Evolutionary conservation across 1,284 basidiomycete species (phyloP), one percentile per base, ranked within the genome.

Genomic region (Cutaneotrichosporon sp.): DNA sequence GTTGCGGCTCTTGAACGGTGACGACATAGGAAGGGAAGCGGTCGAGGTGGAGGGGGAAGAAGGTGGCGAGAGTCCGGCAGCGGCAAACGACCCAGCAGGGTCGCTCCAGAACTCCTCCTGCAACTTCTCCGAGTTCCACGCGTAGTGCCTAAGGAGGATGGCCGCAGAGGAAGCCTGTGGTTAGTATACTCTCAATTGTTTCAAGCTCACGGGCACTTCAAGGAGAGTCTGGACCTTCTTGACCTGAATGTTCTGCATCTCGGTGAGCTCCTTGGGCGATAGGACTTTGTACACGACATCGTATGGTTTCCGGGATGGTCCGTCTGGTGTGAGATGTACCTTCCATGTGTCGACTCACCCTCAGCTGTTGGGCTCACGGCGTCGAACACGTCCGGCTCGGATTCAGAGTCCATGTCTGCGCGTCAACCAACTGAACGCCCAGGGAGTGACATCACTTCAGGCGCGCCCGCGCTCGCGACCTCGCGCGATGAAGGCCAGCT

Each of bases 91-190:
- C 10, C 83, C 81, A 18, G 87, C 84, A 1, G 91, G 85, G 69
- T 91, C 90, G 72, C 94, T 93, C 91, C 95, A 94, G 81, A 92
- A 97, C 77, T 90, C 89, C 83, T 97, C 92, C 68, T 92, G 91
- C n/a, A 98, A 86, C 65, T 89, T 89, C 80, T 99, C 96, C 76
- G 92, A 91, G 84, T 99, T 98, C 96, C 96, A 99, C 56, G 85
- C 84, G 83, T 90, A 88, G 81, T 93, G 84, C 36, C 94, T 88
- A 56, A 99, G 83, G 7, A 99, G 84, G 55, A 95, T 84, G 1
- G 89, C 86, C 2, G 95, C 93, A 4, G 84, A 84, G 68, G 80
- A 82, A 40, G 81, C 76, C 83, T 82, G 62, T 11, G 30, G 40
- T 78, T 9, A 38, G 58, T 36, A 42, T 11, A 34, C 31, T 5